Evolutionary conservation across 768 basidiomycete species (phyloP).

Genomic region (Boletus subparvulus): DNA sequence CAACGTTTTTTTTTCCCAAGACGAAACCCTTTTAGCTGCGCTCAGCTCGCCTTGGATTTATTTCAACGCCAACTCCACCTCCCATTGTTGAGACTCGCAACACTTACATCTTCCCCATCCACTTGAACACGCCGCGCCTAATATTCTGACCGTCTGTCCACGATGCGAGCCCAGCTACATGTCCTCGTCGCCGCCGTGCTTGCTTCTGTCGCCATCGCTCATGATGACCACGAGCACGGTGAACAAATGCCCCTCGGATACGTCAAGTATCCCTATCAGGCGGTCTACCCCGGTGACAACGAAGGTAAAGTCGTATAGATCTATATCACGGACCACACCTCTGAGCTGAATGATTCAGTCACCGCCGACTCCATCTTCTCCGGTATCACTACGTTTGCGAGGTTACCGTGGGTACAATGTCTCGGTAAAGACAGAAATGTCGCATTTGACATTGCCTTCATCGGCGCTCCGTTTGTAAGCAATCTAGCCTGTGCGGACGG

Average conservation of each 20-base stretch:
- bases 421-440: conserved; percentile 58
- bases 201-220: conserved; percentile 31
- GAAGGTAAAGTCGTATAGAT: conserved; percentile 44
- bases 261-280: conserved; percentile 64
- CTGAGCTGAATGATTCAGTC: conserved; percentile 38
- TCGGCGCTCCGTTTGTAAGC: conserved; percentile 76
- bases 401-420: conserved; percentile 81
- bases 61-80: background rate
- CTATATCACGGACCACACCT: background rate
- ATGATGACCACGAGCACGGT: conserved; percentile 42
- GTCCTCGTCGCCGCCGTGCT: conserved; percentile 28
- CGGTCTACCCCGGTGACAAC: conserved; percentile 51
- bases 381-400: conserved; percentile 84
- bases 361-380: conserved; percentile 80
- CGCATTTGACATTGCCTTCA: conserved; percentile 76
- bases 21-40: conserved; percentile 20
- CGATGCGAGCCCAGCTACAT: conserved; percentile 26
- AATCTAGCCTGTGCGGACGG: background rate
- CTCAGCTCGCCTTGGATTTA: background rate
- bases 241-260: conserved; percentile 67
- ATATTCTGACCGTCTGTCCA: background rate
- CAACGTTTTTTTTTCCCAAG: conserved; percentile 25
- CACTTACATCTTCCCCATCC: background rate
- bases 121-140: background rate
- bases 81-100: background rate